These are phyloP conservation scores for Tremella mesenterica DNA, from an alignment of 768 basidiomycete species.

Conservation along the genomic window DNA sequence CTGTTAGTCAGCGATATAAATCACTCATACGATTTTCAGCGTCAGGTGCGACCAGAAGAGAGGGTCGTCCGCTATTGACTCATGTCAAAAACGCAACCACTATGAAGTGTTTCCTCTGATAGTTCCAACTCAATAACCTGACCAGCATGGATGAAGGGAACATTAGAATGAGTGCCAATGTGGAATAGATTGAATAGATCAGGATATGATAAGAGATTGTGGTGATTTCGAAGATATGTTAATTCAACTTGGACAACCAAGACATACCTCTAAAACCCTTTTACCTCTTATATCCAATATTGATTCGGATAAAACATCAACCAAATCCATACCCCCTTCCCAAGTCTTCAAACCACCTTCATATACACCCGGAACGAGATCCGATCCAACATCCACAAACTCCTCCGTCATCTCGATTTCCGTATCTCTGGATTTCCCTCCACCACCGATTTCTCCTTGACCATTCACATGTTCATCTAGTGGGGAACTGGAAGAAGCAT, in stretches of 20 bases:
- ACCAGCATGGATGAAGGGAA: no score
- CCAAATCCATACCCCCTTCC: constrained; percentile 89
- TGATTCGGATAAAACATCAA: constrained; percentile 49
- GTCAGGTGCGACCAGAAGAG: no score
- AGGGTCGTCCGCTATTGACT: no score
- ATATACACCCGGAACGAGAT: constrained; percentile 83
- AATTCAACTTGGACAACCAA: neutral
- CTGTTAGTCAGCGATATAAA: constrained; percentile 52
- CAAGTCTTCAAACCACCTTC: constrained; percentile 97
- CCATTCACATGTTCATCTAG: neutral
- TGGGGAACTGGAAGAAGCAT: no score
- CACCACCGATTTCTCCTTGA: constrained; percentile 12
- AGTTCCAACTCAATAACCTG: no score
- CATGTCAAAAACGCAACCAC: no score
- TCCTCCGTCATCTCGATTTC: constrained; percentile 48
- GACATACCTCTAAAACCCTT: constrained; percentile 64
- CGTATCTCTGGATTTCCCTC: no score
- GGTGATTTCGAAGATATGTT: neutral
- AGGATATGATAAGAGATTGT: no score
- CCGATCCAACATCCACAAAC: constrained; percentile 73
- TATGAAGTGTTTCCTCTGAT: no score
- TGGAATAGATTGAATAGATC: no score
- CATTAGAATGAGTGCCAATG: no score
- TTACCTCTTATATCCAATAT: constrained; percentile 48
- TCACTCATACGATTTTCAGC: no score